Conservation (phyloP, 352 stramenopile genomes). For the Phytophthora rubi region DNA sequence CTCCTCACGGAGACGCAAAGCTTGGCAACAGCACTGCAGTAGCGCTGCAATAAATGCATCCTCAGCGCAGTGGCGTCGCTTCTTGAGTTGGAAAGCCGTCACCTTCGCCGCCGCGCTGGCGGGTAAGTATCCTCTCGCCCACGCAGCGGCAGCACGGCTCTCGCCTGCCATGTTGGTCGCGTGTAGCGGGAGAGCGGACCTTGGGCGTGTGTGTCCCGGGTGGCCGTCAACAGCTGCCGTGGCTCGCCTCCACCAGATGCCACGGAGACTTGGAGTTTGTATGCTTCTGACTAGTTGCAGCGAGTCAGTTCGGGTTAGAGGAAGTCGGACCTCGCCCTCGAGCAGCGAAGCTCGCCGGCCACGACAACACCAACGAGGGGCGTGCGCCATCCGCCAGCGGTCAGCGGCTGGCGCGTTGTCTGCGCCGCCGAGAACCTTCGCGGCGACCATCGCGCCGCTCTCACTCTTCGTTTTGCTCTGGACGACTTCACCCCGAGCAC, state of each 20-base stretch:
- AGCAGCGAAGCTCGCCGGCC: constrained; percentile 16
- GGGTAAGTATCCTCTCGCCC: constrained; percentile 2
- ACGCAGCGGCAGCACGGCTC: constrained; percentile 9
- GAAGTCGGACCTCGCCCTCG: constrained; percentile 33
- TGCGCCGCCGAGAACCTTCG: constrained; percentile 7
- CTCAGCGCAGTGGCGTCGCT: background rate
- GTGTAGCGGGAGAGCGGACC: constrained; percentile 39
- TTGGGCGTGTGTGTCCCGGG: constrained; percentile 25
- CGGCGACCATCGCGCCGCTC: background rate
- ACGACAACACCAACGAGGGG: constrained; percentile 29
- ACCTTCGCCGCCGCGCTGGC: constrained; percentile 1
- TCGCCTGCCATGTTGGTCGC: constrained; percentile 27
- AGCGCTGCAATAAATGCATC: background rate
- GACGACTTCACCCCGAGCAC: background rate
- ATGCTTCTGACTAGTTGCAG: constrained; percentile 36
- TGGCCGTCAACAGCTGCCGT: constrained; percentile 35
- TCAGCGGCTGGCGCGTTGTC: constrained; percentile 13
- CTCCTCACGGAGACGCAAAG: background rate
- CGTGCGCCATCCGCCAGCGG: constrained; percentile 13
- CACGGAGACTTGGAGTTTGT: constrained; percentile 20
- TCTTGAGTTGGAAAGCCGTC: constrained; percentile 6
- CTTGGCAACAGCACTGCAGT: too few relatives aligned
- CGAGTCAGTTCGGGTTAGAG: constrained; percentile 37
- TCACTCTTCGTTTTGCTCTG: constrained; percentile 41
- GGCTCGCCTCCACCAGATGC: constrained; percentile 37